Conservation (phyloP, 169 alveolate genomes). For the Babesia gibsoni region DNA sequence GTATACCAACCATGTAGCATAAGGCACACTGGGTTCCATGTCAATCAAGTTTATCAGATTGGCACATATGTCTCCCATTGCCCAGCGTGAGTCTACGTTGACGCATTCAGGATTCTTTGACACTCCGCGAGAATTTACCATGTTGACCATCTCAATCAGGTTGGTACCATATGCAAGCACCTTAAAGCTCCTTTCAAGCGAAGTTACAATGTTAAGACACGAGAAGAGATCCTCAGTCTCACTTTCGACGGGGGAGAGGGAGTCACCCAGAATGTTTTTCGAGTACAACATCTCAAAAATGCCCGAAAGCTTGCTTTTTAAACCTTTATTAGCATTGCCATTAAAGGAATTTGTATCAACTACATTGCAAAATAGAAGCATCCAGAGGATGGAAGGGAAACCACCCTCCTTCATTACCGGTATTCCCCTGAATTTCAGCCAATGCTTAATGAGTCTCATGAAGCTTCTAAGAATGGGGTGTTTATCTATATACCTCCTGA, state of each 20-base stretch:
- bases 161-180: conserved; percentile 24
- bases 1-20: conserved; percentile 88
- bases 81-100: conserved; percentile 1
- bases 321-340: not conserved
- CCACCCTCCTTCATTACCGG: conserved; percentile 90
- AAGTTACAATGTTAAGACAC: conserved; percentile 7
- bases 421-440: conserved; percentile 78
- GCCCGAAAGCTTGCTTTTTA: not conserved
- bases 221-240: not conserved
- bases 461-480: conserved; percentile 81
- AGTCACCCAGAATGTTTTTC: not conserved
- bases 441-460: conserved; percentile 81
- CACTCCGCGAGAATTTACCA: conserved; percentile 2
- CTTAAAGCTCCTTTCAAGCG: conserved; percentile 49
- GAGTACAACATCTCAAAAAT: not conserved
- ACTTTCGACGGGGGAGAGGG: not conserved
- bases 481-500: conserved; percentile 69
- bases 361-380: conserved; percentile 72
- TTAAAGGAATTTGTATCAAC: conserved; percentile 11
- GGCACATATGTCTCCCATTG: conserved; percentile 45
- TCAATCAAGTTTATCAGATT: conserved; percentile 64
- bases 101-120: not conserved
- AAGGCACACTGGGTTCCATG: conserved; percentile 82
- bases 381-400: conserved; percentile 87
- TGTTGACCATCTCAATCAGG: conserved; percentile 48